These are phyloP conservation scores for Aspergillus quadricinctus DNA, from an alignment of 2,329 filamentous ascomycete genomes.

Conservation along the genomic window DNA sequence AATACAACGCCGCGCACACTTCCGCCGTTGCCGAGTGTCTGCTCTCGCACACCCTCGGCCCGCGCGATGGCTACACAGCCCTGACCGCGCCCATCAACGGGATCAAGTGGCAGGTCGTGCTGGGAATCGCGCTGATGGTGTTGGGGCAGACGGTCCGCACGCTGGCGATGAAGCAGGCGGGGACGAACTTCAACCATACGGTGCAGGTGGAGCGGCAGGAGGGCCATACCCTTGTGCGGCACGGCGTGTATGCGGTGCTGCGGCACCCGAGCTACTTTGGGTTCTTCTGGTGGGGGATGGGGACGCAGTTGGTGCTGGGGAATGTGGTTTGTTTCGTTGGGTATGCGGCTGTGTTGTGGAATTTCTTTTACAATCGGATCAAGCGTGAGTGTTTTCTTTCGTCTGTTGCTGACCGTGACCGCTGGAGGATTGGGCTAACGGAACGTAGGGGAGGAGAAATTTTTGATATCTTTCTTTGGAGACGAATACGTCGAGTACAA, in stretches of 20 bases:
- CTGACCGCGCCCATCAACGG: constrained; percentile 33
- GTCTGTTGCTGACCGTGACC: background rate
- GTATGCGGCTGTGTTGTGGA: constrained; percentile 74
- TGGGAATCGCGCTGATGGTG: constrained; percentile 61
- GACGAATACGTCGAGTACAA: constrained; percentile 74
- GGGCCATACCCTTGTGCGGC: constrained; percentile 75
- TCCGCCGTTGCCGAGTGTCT: constrained; percentile 70
- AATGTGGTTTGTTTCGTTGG: constrained; percentile 73
- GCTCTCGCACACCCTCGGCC: constrained; percentile 24
- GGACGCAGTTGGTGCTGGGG: constrained; percentile 84
- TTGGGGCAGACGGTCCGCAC: constrained; percentile 72
- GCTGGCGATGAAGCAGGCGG: constrained; percentile 84
- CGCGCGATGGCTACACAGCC: constrained; percentile 43
- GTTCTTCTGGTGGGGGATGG: constrained; percentile 98
- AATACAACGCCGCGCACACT: constrained; percentile 78
- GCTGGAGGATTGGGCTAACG: constrained; percentile 4
- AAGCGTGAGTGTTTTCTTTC: constrained; percentile 45
- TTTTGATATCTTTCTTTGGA: constrained; percentile 77
- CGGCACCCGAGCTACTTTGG: constrained; percentile 95
- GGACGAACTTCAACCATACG: constrained; percentile 85
- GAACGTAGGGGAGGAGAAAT: constrained; percentile 65
- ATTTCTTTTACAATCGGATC: constrained; percentile 75
- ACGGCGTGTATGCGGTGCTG: constrained; percentile 70
- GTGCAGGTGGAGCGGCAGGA: constrained; percentile 66
- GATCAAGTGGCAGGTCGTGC: constrained; percentile 32